Evolutionary conservation across 352 stramenopile species (phyloP), one percentile per base, ranked within the genome.

Genomic region (Phytophthora sojae): DNA sequence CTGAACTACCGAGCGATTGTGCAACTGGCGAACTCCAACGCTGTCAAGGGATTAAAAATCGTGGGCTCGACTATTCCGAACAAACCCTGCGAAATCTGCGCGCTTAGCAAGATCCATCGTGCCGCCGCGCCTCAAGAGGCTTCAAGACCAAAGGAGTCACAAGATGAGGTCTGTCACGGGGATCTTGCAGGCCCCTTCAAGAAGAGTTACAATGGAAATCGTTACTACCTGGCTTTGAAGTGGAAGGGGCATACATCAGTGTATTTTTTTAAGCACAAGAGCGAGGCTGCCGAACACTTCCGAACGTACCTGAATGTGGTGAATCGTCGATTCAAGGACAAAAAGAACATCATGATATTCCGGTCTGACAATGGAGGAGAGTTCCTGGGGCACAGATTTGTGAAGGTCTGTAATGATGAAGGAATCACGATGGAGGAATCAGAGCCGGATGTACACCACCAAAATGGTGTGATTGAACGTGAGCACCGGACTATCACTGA

Each of bases 291-390:
- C 0, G 6, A 6, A 0, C 29, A 71, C 11, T 70, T 70, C 32
- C 19, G 14, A 4, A 51, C 15, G 0, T 68, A 61, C 14, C 15
- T 64, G 32, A 68, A 67, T 15, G n/a, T 69, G 0, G 19, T 72
- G 1, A 62, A 72, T 44, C 21, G 64, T 0, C 37, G 64, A 11
- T 67, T 65, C 14, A 17, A 32, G 44, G 0, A 26, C 26, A 47
- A 4, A 45, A 45, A 66, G 11, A 19, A 29, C 53, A 5, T 63
- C 12, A 59, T 29, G 14, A 58, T 58, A 1, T 67, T 42, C 23
- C 45, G 62, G 0, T 72, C 57, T 7, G 37, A 62, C 17, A 68
- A 68, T 32, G 61, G 61, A 15, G 56, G 64, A 7, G 64, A 71
- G 44, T 57, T 71, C 25, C 8, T 57, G 0, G 56, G 14, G 1